Evolutionary conservation across 1,139 yeast genomes (phyloP).

Genomic region (Diutina neorugosa): DNA sequence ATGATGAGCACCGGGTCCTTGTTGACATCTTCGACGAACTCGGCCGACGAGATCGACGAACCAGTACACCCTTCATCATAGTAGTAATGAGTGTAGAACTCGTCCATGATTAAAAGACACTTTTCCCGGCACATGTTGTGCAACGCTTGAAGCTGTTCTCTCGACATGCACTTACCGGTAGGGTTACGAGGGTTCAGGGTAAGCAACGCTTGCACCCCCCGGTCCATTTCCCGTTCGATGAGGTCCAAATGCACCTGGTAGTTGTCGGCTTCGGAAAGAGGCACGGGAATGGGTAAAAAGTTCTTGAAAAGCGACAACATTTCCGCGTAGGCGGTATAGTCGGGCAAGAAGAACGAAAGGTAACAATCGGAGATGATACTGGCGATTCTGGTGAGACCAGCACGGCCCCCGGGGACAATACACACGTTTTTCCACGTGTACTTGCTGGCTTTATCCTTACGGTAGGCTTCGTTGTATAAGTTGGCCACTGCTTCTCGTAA

Average conservation of each 20-base stretch:
- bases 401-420: constrained; percentile 62
- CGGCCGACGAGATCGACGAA: constrained; percentile 43
- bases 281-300: constrained; percentile 59
- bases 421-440: constrained; percentile 58
- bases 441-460: constrained; percentile 37
- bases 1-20: constrained; percentile 51
- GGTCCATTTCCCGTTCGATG: constrained; percentile 40
- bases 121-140: constrained; percentile 46
- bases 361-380: constrained; percentile 53
- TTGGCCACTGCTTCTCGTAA: constrained; percentile 54
- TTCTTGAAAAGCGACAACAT: constrained; percentile 57
- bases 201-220: constrained; percentile 52
- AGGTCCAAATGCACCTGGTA: constrained; percentile 48
- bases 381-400: constrained; percentile 57
- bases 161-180: constrained; percentile 47
- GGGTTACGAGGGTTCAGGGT: constrained; percentile 63
- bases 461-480: constrained; percentile 45
- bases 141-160: constrained; percentile 37
- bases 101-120: constrained; percentile 57
- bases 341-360: constrained; percentile 53
- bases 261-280: constrained; percentile 47
- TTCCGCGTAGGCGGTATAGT: constrained; percentile 64
- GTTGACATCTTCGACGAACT: constrained; percentile 45
- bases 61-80: constrained; percentile 51
- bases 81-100: constrained; percentile 52